Evolutionary conservation across 169 alveolate genomes (phyloP), one percentile per base, ranked within the genome.

Genomic region (Miamiensis avidus): DNA sequence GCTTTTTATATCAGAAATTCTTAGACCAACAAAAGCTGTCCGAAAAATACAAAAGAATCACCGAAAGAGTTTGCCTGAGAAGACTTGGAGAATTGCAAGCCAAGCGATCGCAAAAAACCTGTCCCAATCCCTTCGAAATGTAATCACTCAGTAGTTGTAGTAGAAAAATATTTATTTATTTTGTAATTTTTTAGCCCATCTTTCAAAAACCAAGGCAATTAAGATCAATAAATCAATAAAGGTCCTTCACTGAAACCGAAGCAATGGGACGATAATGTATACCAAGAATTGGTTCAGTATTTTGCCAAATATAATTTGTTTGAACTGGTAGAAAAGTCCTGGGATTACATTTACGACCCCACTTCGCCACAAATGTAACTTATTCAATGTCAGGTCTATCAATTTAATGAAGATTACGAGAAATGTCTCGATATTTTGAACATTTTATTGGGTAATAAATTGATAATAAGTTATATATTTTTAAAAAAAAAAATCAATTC

Each of bases 21-120:
- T 77, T 81, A 0, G 34, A 86, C 29, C 76, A 79, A 49, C 31
- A 82, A 26, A 81, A 86, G 29, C 49, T 86, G 74, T 75, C 83
- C 75, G 90, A 81, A 34, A 86, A 81, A 65, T 86, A 86, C 72
- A 34, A 74, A 34, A 86, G 87, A 86, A 81, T 83, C 26, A 76
- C 90, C n/a, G 75, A 86, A 75, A 74, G 90, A 75, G 81, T 86
- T 11, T 81, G 34, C 33, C 49, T 86, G 65, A 79, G 90, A 86
- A 86, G 75, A 16, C 31, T 81, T 65, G 90, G 87, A 26, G 65
- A 34, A 34, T 72, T 79, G 28, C 20, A 79, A 79, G 34, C 74
- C 15, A 79, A 79, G 29, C 29, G 31, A 29, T 34, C 34, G 27
- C 49, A 79, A 34, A 49, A 79, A 64, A 49, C 31, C 26, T 74